Base-by-base conservation (phyloP, 805 yeast genomes). In the Starmerella potacharoeniae region DNA sequence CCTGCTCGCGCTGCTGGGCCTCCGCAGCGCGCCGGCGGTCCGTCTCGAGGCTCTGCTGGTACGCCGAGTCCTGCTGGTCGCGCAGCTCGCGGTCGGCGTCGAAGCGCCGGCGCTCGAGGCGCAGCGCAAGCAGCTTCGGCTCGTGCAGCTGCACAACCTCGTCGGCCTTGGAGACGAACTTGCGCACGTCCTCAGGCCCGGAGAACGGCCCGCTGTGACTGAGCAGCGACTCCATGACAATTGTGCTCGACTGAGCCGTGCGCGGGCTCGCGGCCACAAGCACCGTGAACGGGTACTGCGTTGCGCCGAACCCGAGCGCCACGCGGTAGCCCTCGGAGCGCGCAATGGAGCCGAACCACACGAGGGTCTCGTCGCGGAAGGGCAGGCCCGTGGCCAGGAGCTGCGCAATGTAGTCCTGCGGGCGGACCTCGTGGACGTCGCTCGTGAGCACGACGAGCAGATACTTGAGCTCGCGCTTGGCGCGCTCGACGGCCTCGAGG, bases 271-370 rank as follows among this genome's bases (percentile, higher is more conserved):
- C 73, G 49, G 88, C 83, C 10, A 93, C 67, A 11, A 90, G 70
- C 0, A 91, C 95, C 36, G 86, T 67, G 65, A 86, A 84, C n/a
- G 98, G 98, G 64, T 83, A 82, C 60, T 79, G 77, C 22, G 87
- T 77, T 42, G 83, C 83, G 55, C 79, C 77, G 57, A 90, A 76
- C 40, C 83, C 80, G 64, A 84, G 82, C 0, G 95, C 84, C 14
- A 88, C 82, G 62, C 87, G 95, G 64, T 79, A 82, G 1, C 91
- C 86, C 67, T 91, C 97, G 22, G 89, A 80, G 55, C 81, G 81
- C n/a, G 78, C 76, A 29, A 84, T 78, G 65, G 86, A 83, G 8
- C 96, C 96, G 43, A 90, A 95, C 97, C 97, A 91, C 1, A 86
- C 69, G 3, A 22, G 33, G n/a, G 41, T 36, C 41, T 46, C 41